A percentile compares a stretch with the other conserved stretches of the same genome.
These are phyloP conservation scores for Plasmodium cynomolgi DNA, from an alignment of 169 alveolate species.

Conservation along the genomic window DNA sequence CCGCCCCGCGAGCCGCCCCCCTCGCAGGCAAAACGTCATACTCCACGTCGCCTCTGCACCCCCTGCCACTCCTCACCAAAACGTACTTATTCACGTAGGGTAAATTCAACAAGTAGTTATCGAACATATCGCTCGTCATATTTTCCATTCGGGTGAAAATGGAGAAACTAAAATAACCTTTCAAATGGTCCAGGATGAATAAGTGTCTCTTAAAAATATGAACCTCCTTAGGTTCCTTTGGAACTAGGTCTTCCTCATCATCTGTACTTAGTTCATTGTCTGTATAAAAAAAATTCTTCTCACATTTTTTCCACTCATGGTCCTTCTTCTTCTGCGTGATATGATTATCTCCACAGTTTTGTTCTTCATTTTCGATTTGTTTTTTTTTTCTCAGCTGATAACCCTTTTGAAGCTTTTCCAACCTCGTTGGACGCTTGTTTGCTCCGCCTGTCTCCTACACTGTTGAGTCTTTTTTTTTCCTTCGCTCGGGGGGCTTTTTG, in stretches of 20 bases:
- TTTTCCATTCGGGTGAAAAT: slow-evolving; percentile 35
- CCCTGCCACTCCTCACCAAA: neutral
- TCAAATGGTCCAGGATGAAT: slow-evolving; percentile 31
- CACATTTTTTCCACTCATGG: neutral
- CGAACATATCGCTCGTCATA: slow-evolving; percentile 32
- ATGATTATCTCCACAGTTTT: neutral
- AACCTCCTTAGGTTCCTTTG: slow-evolving; percentile 10
- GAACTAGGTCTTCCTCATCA: slow-evolving; percentile 38
- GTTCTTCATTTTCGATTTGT: neutral
- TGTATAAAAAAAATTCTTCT: slow-evolving; percentile 22
- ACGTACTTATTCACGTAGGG: slow-evolving; percentile 19
- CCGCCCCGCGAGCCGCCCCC: neutral
- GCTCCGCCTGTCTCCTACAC: neutral
- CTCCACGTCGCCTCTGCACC: neutral
- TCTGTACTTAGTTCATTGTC: slow-evolving; percentile 40
- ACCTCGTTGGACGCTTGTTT: neutral
- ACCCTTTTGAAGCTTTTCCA: neutral
- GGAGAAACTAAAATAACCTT: slow-evolving; percentile 24
- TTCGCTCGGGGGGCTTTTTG: neutral
- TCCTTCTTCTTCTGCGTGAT: neutral
- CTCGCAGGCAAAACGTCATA: neutral
- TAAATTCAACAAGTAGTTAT: slow-evolving; percentile 41
- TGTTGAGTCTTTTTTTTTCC: neutral
- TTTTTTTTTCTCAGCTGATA: neutral
- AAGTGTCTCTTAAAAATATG: slow-evolving; percentile 52